Percentiles rank a stretch among this genome's conserved stretches.
Conservation (phyloP, 2,329 filamentous ascomycete genomes). For the Verticillium zaregamsianum region DNA sequence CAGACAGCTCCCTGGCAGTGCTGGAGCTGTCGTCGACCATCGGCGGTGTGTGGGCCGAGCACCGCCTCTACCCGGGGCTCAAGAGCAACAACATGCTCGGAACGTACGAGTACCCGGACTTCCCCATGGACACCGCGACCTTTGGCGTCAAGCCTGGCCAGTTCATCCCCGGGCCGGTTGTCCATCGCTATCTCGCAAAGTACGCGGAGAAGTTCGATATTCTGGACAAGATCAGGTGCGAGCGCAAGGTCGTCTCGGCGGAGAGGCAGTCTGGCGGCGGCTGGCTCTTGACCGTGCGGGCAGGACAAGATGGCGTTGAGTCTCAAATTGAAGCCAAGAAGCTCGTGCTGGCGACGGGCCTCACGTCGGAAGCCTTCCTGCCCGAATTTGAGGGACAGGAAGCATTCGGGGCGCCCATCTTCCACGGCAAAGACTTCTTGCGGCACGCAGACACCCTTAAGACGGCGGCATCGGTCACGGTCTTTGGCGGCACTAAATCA, state of each 20-base stretch:
- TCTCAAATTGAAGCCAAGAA: slow-evolving; percentile 34
- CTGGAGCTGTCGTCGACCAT: slow-evolving; percentile 53
- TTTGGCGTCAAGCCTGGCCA: slow-evolving; percentile 42
- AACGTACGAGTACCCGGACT: slow-evolving; percentile 70
- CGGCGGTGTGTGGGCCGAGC: slow-evolving; percentile 67
- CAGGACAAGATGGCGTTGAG: slow-evolving; percentile 4
- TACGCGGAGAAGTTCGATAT: slow-evolving; percentile 41
- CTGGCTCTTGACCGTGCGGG: slow-evolving; percentile 35
- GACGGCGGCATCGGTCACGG: slow-evolving; percentile 39
- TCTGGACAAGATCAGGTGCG: slow-evolving; percentile 31
- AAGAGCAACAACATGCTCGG: slow-evolving; percentile 72
- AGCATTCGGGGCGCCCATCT: slow-evolving; percentile 39
- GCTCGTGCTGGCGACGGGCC: slow-evolving; percentile 51
- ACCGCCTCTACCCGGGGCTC: slow-evolving; percentile 64
- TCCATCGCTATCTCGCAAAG: slow-evolving; percentile 43
- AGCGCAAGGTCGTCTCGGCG: slow-evolving; percentile 34
- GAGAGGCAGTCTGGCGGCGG: slow-evolving; percentile 35
- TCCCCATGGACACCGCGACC: slow-evolving; percentile 58
- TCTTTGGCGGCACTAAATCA: slow-evolving; percentile 61
- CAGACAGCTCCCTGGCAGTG: slow-evolving; percentile 49
- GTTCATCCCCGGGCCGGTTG: slow-evolving; percentile 41
- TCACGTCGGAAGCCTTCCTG: slow-evolving; percentile 46
- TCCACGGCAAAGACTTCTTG: slow-evolving; percentile 45
- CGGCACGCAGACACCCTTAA: slow-evolving; percentile 34
- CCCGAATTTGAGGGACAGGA: slow-evolving; percentile 43